Conservation (phyloP, 306 rosid species). For the Hippophae tibetana region DNA sequence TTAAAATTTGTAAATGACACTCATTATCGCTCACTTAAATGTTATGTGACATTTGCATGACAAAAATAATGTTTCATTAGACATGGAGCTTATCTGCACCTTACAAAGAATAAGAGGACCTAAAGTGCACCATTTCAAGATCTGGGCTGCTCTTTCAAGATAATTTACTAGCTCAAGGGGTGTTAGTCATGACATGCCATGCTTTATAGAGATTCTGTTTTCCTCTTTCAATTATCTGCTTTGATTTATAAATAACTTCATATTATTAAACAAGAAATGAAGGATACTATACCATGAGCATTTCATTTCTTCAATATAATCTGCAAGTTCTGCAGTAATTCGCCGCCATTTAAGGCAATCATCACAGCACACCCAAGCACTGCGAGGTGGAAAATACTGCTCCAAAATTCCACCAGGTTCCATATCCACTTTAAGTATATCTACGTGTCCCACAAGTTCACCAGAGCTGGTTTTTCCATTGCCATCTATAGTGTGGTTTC, state of each 20-base stretch:
- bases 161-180: too few species aligned
- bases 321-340: slow-evolving; percentile 81
- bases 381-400: slow-evolving; percentile 43
- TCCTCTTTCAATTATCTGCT: too few species aligned
- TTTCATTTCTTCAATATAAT: slow-evolving; percentile 60
- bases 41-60: too few species aligned
- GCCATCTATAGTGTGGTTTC: slow-evolving; percentile 34
- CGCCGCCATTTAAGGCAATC: slow-evolving; percentile 95
- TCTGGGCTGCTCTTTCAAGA: too few species aligned
- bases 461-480: slow-evolving; percentile 25
- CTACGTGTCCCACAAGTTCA: slow-evolving; percentile 25
- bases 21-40: too few species aligned
- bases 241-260: slow-evolving; percentile 4
- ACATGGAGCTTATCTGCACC: too few species aligned
- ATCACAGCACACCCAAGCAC: slow-evolving; percentile 98
- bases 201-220: too few species aligned
- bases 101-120: too few species aligned
- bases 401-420: slow-evolving; percentile 35
- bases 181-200: too few species aligned
- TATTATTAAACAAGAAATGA: slow-evolving; percentile 7
- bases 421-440: slow-evolving; percentile 26
- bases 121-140: too few species aligned
- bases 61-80: too few species aligned
- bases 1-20: too few species aligned
- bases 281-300: slow-evolving; percentile 63